A percentile compares a stretch with the other conserved stretches of the same genome.
Evolutionary conservation across 805 yeast genomes (phyloP).

Genomic region (Nakazawaea populi): DNA sequence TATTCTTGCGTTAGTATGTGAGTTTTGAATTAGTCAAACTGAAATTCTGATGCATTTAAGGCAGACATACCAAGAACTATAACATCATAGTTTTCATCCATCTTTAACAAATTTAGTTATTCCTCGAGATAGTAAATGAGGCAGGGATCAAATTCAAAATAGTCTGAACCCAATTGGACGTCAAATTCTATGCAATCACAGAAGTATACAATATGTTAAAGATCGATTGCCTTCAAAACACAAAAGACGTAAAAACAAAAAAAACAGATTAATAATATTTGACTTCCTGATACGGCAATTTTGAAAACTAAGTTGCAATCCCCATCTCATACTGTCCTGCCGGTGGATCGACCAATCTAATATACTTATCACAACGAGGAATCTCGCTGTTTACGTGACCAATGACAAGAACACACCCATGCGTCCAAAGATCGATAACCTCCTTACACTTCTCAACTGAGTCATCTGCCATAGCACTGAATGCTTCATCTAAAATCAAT

Average conservation of each 20-base stretch:
- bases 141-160: background rate
- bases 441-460: conserved; percentile 50
- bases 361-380: conserved; percentile 56
- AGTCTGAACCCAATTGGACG: background rate
- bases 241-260: too few species aligned
- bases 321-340: conserved; percentile 25
- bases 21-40: background rate
- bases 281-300: conserved; percentile 1
- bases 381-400: conserved; percentile 84
- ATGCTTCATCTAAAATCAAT: conserved; percentile 85
- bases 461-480: conserved; percentile 79
- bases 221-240: conserved; percentile 1
- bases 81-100: conserved; percentile 97
- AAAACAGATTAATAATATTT: background rate
- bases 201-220: background rate
- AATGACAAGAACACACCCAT: conserved; percentile 68
- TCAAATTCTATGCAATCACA: background rate
- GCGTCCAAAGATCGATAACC: conserved; percentile 42
- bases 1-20: conserved; percentile 4
- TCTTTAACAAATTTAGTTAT: conserved; percentile 18
- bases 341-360: conserved; percentile 29
- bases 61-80: conserved; percentile 74
- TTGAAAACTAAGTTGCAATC: background rate
- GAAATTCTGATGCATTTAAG: background rate
- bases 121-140: too few species aligned